Base-by-base conservation (phyloP, 140 eudicot genomes). In the Stevia rebaudiana region DNA sequence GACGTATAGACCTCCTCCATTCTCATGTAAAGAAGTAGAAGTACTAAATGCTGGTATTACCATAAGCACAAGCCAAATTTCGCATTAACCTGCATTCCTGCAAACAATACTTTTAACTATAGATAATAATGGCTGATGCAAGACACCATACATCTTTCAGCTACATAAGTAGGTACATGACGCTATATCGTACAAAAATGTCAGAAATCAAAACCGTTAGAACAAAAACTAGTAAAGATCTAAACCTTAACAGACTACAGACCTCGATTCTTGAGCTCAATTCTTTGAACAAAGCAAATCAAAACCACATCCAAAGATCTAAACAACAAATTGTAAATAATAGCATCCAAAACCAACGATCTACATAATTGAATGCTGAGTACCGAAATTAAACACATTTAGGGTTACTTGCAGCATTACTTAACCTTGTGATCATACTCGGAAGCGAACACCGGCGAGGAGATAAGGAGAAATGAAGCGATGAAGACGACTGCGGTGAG, bases 341-440 rank as follows among this genome's bases (percentile, higher is more conserved):
- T n/a, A 25, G 22, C 49, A 61, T n/a, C 39, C 7, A 60, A 69
- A 65, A 17, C 37, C 2, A 28, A 73, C 22, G 86, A 81, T 81
- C 81, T 71, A 70, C 59, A 46, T 19, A 7, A 73, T 64, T 33
- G 67, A 43, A 70, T 22, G 7, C 5, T 44, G 39, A 30, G 3
- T 60, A 65, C 39, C 21, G 49, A 54, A 46, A 60, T 55, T 22
- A 9, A 19, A 50, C 56, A 5, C 48, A 46, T 7, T 43, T 69
- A 73, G 73, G 78, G 73, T 36, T 1, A 28, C 3, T 65, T 73
- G 43, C 41, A 12, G 42, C 39, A 65, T 72, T 28, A 63, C 60
- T 63, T 8, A 36, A 87, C 91, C 92, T 74, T 87, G 82, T 87
- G 88, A 75, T 87, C 95, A 40, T 74, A 78, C 78, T 88, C 97